phyloP scores from a whole-genome alignment of 495 filamentous ascomycete species.

The Aspergillus ellipticus region DNA sequence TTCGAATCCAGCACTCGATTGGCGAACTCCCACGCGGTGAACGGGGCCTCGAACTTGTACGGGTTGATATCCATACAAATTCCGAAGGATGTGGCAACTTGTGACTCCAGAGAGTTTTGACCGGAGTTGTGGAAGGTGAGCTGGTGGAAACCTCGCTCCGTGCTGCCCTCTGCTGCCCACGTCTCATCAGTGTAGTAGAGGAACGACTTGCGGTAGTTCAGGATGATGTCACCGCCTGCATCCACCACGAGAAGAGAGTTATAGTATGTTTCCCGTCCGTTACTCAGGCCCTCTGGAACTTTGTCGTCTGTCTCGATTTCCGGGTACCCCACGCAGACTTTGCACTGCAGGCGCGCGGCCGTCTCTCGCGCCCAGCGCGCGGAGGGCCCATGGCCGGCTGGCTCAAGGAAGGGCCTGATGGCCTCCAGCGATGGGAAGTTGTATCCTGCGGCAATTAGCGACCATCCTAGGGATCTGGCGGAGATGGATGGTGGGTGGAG shows the following conservation, averaged over 20 bases:
- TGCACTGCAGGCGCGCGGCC: conserved; percentile 68
- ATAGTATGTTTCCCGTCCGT: conserved; percentile 51
- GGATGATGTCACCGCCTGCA: conserved; percentile 62
- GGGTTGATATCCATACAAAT: conserved; percentile 80
- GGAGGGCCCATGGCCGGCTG: conserved; percentile 65
- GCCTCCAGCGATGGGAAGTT: conserved; percentile 78
- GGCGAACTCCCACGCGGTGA: conserved; percentile 81
- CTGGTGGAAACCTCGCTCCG: conserved; percentile 47
- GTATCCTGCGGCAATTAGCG: conserved; percentile 58
- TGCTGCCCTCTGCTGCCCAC: conserved; percentile 76
- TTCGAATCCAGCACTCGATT: conserved; percentile 62
- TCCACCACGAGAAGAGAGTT: conserved; percentile 84
- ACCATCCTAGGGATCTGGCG: neutral
- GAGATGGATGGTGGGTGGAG: neutral
- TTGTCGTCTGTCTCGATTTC: conserved; percentile 47
- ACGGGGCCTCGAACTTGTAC: conserved; percentile 74
- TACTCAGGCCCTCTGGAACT: neutral
- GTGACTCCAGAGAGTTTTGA: conserved; percentile 5
- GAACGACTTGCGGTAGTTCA: conserved; percentile 85
- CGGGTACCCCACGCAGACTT: conserved; percentile 87
- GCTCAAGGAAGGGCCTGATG: conserved; percentile 80
- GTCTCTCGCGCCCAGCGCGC: conserved; percentile 75
- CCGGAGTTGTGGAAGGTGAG: conserved; percentile 27
- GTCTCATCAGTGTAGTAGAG: conserved; percentile 90
- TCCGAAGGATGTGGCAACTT: conserved; percentile 65